A percentile compares a stretch with the other conserved stretches of the same genome.
Conservation (phyloP, 495 filamentous ascomycete genomes). For the Aspergillus mulundensis region DNA sequence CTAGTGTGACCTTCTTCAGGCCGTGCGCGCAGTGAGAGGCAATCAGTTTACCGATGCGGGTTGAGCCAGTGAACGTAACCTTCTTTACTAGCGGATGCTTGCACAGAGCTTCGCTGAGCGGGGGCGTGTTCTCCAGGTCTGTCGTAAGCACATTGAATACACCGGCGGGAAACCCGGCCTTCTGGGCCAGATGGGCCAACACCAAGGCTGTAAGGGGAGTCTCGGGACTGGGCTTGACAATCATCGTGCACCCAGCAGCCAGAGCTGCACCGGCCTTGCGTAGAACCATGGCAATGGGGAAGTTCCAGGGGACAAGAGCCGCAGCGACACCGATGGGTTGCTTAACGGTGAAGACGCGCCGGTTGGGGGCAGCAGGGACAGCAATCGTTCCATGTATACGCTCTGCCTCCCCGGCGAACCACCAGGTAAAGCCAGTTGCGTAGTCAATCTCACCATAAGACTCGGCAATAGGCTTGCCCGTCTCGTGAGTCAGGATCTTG, state of each 20-base stretch:
- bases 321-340: conserved; percentile 64
- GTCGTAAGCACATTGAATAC: conserved; percentile 55
- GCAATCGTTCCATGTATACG: conserved; percentile 59
- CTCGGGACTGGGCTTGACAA: conserved; percentile 59
- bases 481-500: conserved; percentile 58
- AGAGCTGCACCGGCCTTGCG: conserved; percentile 66
- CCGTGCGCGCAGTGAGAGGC: conserved; percentile 56
- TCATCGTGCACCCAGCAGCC: conserved; percentile 68
- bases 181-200: conserved; percentile 49
- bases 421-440: conserved; percentile 57
- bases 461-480: conserved; percentile 60
- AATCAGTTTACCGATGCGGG: conserved; percentile 59
- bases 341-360: conserved; percentile 67
- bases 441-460: conserved; percentile 59
- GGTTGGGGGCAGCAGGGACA: conserved; percentile 50
- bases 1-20: conserved; percentile 68
- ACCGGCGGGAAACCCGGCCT: conserved; percentile 53
- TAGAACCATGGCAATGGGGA: conserved; percentile 61
- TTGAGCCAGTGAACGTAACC: conserved; percentile 70
- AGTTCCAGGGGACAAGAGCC: conserved; percentile 66
- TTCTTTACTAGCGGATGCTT: conserved; percentile 62
- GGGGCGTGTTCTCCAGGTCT: conserved; percentile 58
- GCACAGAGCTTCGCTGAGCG: conserved; percentile 62
- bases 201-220: conserved; percentile 53
- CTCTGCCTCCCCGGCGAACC: conserved; percentile 68